Conservation (phyloP, 23 red algal genomes). For the Gracilaria domingensis region DNA sequence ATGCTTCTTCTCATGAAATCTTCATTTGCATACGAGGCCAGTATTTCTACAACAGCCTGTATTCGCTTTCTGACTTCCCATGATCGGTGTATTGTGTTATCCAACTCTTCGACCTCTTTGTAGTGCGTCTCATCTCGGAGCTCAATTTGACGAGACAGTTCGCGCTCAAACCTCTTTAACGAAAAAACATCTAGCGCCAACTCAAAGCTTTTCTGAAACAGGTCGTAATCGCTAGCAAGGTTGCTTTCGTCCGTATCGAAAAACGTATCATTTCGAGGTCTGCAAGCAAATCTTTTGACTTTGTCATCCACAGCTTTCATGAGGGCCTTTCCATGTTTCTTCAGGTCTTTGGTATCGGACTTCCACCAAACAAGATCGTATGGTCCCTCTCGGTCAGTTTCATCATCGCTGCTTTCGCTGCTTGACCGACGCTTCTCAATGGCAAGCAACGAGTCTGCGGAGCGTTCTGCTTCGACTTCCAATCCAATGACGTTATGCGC, state of each 20-base stretch:
- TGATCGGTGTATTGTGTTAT: slow-evolving; percentile 2
- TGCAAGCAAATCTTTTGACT: not conserved
- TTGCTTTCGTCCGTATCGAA: slow-evolving; percentile 23
- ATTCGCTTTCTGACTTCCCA: slow-evolving; percentile 10
- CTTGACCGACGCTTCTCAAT: not conserved
- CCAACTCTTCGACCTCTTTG: slow-evolving; percentile 32
- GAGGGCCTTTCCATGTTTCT: slow-evolving; percentile 6
- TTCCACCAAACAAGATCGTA: slow-evolving; percentile 12
- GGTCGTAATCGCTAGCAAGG: slow-evolving; percentile 8
- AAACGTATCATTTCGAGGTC: slow-evolving; percentile 5
- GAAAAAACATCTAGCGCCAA: not conserved
- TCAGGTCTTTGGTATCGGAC: not conserved
- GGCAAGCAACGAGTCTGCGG: not conserved
- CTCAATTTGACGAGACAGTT: slow-evolving; percentile 1
- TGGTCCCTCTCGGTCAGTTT: not conserved
- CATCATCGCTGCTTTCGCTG: slow-evolving; percentile 10
- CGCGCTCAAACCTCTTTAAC: slow-evolving; percentile 14
- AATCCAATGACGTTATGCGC: slow-evolving; percentile 6
- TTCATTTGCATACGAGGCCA: slow-evolving; percentile 22
- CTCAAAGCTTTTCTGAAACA: slow-evolving; percentile 11
- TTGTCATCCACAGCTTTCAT: slow-evolving; percentile 6
- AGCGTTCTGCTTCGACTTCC: slow-evolving; percentile 10
- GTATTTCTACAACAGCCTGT: slow-evolving; percentile 16
- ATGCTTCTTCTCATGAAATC: slow-evolving; percentile 31
- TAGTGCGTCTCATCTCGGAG: not conserved